A percentile compares a stretch with the other conserved stretches of the same genome.
Evolutionary conservation across 176 grass and related monocot genomes (phyloP).

Genomic region (Triticum aestivum): DNA sequence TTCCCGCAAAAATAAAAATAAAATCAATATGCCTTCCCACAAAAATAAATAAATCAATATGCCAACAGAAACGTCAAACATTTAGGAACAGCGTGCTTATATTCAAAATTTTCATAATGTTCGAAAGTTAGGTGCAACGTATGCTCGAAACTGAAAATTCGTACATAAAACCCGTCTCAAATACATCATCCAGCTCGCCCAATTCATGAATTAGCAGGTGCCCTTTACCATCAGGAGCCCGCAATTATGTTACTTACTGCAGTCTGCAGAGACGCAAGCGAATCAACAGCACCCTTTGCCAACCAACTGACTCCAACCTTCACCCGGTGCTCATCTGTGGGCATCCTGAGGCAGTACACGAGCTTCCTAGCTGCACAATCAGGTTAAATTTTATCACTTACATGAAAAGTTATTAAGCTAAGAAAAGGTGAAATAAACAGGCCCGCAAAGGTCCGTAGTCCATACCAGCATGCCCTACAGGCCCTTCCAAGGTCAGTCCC

Average conservation of each 20-base stretch:
- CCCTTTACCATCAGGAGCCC: conserved; percentile 33
- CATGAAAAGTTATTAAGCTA: neutral
- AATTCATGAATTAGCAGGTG: neutral
- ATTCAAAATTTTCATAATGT: no score
- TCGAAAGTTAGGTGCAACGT: neutral
- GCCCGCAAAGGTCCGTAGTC: conserved; percentile 8
- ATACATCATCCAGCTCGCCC: neutral
- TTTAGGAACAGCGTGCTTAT: no score
- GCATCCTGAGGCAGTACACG: conserved; percentile 86
- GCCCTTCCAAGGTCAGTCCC: conserved; percentile 89
- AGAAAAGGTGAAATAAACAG: neutral
- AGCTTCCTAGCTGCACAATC: conserved; percentile 74
- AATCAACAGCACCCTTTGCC: conserved; percentile 68
- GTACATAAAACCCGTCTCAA: neutral
- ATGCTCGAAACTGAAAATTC: neutral
- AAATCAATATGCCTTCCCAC: no score
- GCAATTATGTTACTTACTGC: conserved; percentile 56
- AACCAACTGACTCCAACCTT: conserved; percentile 97
- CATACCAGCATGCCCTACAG: conserved; percentile 86
- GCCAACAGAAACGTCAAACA: neutral
- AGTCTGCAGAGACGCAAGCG: conserved; percentile 67
- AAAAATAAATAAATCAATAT: neutral
- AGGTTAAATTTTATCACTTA: neutral
- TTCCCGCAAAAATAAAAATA: no score
- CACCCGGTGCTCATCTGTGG: conserved; percentile 81